Evolutionary conservation across 495 filamentous ascomycete genomes (phyloP), one percentile per base, ranked within the genome.

Genomic region (Penicillium odoratum): DNA sequence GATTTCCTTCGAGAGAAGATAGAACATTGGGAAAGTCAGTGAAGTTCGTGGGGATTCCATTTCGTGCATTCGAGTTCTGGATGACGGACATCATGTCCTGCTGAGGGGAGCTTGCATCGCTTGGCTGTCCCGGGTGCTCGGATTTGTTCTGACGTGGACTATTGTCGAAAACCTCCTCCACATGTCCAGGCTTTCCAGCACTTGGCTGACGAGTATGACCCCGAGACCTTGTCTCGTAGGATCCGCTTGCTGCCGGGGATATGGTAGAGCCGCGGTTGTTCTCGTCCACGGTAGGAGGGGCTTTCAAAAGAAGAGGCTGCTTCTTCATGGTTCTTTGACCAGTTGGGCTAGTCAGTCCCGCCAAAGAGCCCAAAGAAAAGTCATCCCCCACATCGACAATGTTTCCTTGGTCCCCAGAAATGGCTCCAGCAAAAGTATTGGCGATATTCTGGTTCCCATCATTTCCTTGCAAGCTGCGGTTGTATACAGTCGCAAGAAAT

Each of bases 401-500:
- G 57, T 84, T 88, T 15, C 86, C 84, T 53, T 85, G 83, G 8
- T 81, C 80, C 64, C 86, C 73, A 70, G 83, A 82, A 38, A 92
- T 87, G 50, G 84, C 84, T 44, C 85, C 88, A 1, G 85, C 81
- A 66, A 93, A 82, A 48, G 91, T 82, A 57, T 88, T 88, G 16
- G 86, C 85, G 28, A 91, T 78, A 47, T 86, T 90, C 60, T 88
- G 84, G 0, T 79, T 71, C 26, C 75, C 76, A 45, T 85, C 85
- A 53, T 83, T 78, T 6, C 83, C 84, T 51, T 87, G 83, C 29
- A 90, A 70, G 58, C 84, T 89, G 55, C 87, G 89, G 63, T 94
- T 90, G 77, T 97, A 98, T 8, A 98, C 91, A 8, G 94, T 97
- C 16, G 94, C 95, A 3, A 98, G 82, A 70, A 98, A 98, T 31